phyloP scores from a whole-genome alignment of 805 yeast species.

The Metschnikowia amazonensis region DNA sequence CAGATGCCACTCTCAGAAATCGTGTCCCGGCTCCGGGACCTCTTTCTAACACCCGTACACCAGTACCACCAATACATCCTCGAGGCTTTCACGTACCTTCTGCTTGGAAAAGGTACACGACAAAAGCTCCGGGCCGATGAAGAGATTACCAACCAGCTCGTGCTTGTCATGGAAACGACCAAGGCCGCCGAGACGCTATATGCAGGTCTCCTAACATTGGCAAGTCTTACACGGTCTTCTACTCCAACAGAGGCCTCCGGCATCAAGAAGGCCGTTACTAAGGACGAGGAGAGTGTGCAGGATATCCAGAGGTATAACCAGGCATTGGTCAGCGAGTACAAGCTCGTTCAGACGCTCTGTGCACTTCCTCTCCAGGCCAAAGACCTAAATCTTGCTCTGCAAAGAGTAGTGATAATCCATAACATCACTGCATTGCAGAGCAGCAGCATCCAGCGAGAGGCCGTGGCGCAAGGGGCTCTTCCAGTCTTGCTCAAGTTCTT shows the following conservation, averaged over 20 bases:
- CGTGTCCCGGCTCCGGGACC: constrained; percentile 2
- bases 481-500: constrained; percentile 38
- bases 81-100: constrained; percentile 16
- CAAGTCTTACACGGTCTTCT: constrained; percentile 34
- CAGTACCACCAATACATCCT: constrained; percentile 3
- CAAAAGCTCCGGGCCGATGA: constrained; percentile 12
- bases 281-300: constrained; percentile 22
- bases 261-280: constrained; percentile 30
- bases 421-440: constrained; percentile 31
- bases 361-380: constrained; percentile 3
- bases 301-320: constrained; percentile 32
- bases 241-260: constrained; percentile 14
- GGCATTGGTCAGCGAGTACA: constrained; percentile 24
- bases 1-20: constrained; percentile 15
- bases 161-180: constrained; percentile 14
- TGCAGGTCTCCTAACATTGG: constrained; percentile 40
- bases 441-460: constrained; percentile 26
- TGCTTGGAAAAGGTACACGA: constrained; percentile 12
- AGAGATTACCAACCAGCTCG: constrained; percentile 11
- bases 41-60: constrained; percentile 2
- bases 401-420: constrained; percentile 27
- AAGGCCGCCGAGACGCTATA: constrained; percentile 23
- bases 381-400: constrained; percentile 6
- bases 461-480: constrained; percentile 46
- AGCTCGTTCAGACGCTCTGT: constrained; percentile 16